Conservation (phyloP, 2,329 filamentous ascomycete genomes). For the Xylariaceae sp. region DNA sequence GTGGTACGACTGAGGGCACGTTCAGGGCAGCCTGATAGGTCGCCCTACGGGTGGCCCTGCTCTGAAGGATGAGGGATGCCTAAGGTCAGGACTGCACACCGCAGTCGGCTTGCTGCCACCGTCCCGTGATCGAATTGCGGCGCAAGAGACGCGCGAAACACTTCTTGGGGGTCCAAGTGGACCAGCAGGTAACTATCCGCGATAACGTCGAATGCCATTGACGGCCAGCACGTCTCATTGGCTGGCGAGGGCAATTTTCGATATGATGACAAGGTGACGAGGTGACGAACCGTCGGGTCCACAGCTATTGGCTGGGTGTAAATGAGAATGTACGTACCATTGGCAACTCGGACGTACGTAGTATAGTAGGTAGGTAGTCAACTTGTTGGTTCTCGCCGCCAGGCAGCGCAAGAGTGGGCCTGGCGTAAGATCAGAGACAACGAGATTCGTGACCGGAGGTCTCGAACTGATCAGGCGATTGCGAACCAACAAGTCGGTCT, state of each 20-base stretch:
- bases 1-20: not conserved
- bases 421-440: slow-evolving; percentile 6
- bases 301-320: not conserved
- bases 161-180: not conserved
- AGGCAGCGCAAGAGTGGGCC: not conserved
- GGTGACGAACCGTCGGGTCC: slow-evolving; percentile 1
- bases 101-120: not conserved
- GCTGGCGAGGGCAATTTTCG: not conserved
- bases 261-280: not conserved
- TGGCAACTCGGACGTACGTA: not conserved
- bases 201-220: not conserved
- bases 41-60: not conserved
- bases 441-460: not conserved
- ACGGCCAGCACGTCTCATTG: not conserved
- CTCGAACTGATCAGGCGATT: not conserved
- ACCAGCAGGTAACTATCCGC: not conserved
- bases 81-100: not conserved
- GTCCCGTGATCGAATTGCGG: not conserved
- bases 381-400: not conserved
- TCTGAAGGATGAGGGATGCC: not conserved
- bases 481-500: not conserved
- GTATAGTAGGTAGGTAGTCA: not conserved
- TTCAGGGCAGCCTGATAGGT: not conserved
- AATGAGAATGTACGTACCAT: not conserved
- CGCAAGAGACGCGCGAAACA: not conserved